phyloP scores from a whole-genome alignment of 768 basidiomycete species.

The Amanita polypyramis region DNA sequence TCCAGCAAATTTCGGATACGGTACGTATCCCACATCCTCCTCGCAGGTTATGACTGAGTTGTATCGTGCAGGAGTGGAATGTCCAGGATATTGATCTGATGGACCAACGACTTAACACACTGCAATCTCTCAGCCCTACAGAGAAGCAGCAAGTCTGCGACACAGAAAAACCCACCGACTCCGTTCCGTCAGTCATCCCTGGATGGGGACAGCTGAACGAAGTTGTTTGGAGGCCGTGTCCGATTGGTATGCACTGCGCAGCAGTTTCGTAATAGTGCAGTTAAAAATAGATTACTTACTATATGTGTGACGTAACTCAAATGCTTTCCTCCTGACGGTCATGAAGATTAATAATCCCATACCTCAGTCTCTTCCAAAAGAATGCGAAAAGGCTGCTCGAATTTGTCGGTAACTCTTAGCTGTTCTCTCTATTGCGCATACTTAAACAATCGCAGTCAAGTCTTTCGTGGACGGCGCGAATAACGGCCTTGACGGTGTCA shows the following conservation, averaged over 20 bases:
- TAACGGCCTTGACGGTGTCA: slow-evolving; percentile 74
- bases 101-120: slow-evolving; percentile 35
- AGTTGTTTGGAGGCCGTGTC: slow-evolving; percentile 50
- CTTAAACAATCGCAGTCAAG: slow-evolving; percentile 38
- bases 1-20: slow-evolving; percentile 8
- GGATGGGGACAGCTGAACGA: slow-evolving; percentile 43
- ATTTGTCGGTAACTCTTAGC: slow-evolving; percentile 47
- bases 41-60: neutral
- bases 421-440: slow-evolving; percentile 7
- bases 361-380: slow-evolving; percentile 60
- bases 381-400: slow-evolving; percentile 80
- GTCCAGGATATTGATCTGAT: slow-evolving; percentile 41
- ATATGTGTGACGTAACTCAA: neutral
- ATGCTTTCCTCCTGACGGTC: neutral
- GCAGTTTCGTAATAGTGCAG: neutral
- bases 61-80: slow-evolving; percentile 36
- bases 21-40: slow-evolving; percentile 11
- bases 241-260: slow-evolving; percentile 46
- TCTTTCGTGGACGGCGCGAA: slow-evolving; percentile 76
- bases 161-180: neutral
- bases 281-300: neutral
- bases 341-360: slow-evolving; percentile 42
- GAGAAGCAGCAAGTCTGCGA: neutral
- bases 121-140: neutral
- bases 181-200: neutral